Conservation (phyloP, 805 yeast genomes). For the Saccharomycopsis sp. region DNA sequence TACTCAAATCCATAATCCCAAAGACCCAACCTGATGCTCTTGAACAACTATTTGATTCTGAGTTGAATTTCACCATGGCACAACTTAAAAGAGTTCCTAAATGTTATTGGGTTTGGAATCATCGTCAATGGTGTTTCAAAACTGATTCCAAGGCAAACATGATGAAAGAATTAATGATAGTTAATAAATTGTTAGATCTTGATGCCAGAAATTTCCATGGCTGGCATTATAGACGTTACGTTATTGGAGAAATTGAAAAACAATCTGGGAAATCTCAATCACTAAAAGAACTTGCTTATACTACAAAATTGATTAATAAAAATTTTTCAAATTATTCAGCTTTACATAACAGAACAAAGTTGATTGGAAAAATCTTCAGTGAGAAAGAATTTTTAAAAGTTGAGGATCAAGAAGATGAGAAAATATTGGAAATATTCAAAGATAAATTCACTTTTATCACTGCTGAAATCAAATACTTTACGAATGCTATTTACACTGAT, state of each 20-base stretch:
- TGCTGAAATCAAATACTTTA: constrained; percentile 57
- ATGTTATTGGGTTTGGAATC: constrained; percentile 96
- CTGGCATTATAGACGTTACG: constrained; percentile 84
- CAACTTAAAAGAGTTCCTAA: constrained; percentile 66
- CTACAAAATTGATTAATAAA: constrained; percentile 65
- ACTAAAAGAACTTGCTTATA: constrained; percentile 58
- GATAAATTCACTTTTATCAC: constrained; percentile 30
- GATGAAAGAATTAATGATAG: constrained; percentile 61
- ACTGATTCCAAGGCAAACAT: constrained; percentile 46
- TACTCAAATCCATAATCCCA: constrained; percentile 23
- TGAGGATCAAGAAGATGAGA: constrained; percentile 11
- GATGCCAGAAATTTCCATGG: constrained; percentile 91
- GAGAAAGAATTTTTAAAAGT: constrained; percentile 9
- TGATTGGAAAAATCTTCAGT: constrained; percentile 44
- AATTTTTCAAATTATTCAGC: constrained; percentile 93
- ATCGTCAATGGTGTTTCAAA: constrained; percentile 72
- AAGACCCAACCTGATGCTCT: not conserved
- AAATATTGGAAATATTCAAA: constrained; percentile 19
- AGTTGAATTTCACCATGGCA: constrained; percentile 48
- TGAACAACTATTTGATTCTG: constrained; percentile 34
- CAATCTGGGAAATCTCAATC: constrained; percentile 24
- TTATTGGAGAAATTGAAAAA: constrained; percentile 34
- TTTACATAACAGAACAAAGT: constrained; percentile 79
- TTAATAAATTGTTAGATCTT: constrained; percentile 50
- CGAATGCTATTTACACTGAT: constrained; percentile 83